These are phyloP conservation scores for Suhomyces pyralidae DNA, from an alignment of 805 yeast genomes.

Conservation along the genomic window DNA sequence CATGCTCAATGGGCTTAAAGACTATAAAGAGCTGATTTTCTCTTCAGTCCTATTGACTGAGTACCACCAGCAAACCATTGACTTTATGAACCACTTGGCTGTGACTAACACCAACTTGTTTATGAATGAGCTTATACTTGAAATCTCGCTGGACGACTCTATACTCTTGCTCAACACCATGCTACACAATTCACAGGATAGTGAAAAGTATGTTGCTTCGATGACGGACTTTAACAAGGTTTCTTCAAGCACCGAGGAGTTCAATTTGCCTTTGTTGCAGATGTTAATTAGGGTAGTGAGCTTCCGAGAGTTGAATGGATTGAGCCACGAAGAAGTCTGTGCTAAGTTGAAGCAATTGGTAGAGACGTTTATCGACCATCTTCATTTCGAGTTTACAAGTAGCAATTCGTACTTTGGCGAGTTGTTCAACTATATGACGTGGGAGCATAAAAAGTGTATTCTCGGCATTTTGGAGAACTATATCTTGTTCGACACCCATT, in stretches of 20 bases:
- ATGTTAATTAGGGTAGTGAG: slow-evolving; percentile 22
- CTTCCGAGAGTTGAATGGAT: slow-evolving; percentile 11
- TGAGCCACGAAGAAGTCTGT: slow-evolving; percentile 8
- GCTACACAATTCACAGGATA: slow-evolving; percentile 7
- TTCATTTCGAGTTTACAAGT: slow-evolving; percentile 26
- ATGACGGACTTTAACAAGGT: slow-evolving; percentile 16
- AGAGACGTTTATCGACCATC: slow-evolving; percentile 13
- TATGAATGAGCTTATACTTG: slow-evolving; percentile 19
- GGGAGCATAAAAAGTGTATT: slow-evolving; percentile 26
- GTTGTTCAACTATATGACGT: slow-evolving; percentile 29
- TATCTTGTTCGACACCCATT: slow-evolving; percentile 20
- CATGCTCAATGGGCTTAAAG: slow-evolving; percentile 12
- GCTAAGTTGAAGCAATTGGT: slow-evolving; percentile 13
- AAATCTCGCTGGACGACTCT: slow-evolving; percentile 15
- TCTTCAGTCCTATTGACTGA: slow-evolving; percentile 3
- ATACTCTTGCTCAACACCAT: slow-evolving; percentile 16
- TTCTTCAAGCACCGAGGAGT: slow-evolving; percentile 25
- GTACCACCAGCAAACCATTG: slow-evolving; percentile 8
- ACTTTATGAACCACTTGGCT: slow-evolving; percentile 12
- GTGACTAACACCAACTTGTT: slow-evolving; percentile 18
- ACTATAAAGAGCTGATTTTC: not conserved
- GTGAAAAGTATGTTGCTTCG: not conserved
- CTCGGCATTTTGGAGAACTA: slow-evolving; percentile 27
- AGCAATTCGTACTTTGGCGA: slow-evolving; percentile 41
- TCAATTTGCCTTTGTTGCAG: slow-evolving; percentile 34